phyloP scores from a whole-genome alignment of 495 filamentous ascomycete species.

The Hyaloscypha finlandica region DNA sequence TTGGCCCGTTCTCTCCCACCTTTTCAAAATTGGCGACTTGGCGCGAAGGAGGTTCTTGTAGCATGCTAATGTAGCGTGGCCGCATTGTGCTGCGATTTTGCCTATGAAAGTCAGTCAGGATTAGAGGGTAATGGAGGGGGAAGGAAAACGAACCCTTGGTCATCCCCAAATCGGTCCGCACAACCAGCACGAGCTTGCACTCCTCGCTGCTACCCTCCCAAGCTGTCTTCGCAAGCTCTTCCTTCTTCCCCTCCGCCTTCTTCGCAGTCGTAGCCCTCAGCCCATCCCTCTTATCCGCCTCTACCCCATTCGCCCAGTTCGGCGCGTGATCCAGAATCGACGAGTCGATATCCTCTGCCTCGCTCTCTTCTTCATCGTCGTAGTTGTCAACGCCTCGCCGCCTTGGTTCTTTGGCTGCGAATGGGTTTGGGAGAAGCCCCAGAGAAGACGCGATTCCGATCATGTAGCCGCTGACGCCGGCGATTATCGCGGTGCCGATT shows the following conservation, averaged over 20 bases:
- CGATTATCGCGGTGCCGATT: conserved; percentile 62
- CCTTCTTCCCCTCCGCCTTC: conserved; percentile 22
- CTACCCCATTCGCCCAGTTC: conserved; percentile 56
- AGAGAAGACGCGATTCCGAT: conserved; percentile 52
- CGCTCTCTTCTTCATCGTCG: conserved; percentile 47
- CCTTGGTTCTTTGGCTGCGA: conserved; percentile 14
- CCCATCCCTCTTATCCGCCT: conserved; percentile 51
- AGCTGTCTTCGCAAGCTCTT: conserved; percentile 13
- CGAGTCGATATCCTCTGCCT: conserved; percentile 53
- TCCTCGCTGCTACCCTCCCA: conserved; percentile 60
- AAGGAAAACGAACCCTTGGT: conserved; percentile 68
- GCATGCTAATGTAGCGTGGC: conserved; percentile 95
- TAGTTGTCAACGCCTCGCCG: conserved; percentile 21
- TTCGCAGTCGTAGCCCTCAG: conserved; percentile 38
- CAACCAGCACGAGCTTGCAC: conserved; percentile 91
- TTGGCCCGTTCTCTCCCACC: conserved; percentile 85
- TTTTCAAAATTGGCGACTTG: conserved; percentile 64
- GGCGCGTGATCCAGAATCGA: conserved; percentile 57
- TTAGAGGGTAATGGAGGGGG: background rate
- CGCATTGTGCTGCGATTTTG: conserved; percentile 95
- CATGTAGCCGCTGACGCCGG: conserved; percentile 64
- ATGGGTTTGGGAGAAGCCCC: conserved; percentile 52
- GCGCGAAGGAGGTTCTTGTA: conserved; percentile 74
- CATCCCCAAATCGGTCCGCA: conserved; percentile 94
- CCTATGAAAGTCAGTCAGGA: conserved; percentile 50